Conservation (phyloP, 2,329 filamentous ascomycete genomes). For the Coniochaeta ligniaria region DNA sequence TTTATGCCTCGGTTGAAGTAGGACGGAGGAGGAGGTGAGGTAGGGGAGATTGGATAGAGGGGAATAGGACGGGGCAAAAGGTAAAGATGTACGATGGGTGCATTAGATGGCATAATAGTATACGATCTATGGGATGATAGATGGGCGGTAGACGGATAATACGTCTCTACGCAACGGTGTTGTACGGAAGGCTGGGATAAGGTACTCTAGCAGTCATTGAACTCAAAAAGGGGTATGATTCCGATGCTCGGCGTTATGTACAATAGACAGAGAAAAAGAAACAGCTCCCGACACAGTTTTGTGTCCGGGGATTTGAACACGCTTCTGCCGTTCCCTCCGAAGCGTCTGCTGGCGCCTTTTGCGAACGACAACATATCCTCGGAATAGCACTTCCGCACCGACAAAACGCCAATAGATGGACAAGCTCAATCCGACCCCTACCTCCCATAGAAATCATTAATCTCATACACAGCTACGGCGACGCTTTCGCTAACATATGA, state of each 20-base stretch:
- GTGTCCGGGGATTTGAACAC: background rate
- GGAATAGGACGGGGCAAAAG: no score
- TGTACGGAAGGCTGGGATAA: no score
- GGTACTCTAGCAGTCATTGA: background rate
- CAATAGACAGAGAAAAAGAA: background rate
- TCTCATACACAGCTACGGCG: background rate
- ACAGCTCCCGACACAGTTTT: no score
- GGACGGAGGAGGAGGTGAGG: conserved; percentile 1
- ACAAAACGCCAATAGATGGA: background rate
- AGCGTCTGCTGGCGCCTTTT: no score
- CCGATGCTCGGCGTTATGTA: background rate
- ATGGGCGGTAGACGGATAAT: no score
- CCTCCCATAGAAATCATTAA: background rate
- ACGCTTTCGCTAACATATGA: background rate
- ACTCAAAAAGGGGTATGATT: background rate
- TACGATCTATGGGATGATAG: background rate
- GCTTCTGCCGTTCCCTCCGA: no score
- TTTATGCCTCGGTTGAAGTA: conserved; percentile 45
- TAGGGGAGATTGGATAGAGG: background rate
- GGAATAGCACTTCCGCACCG: background rate
- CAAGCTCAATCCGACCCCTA: background rate
- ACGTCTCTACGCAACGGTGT: no score
- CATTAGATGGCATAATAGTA: background rate
- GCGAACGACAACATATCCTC: no score
- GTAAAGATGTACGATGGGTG: conserved; percentile 1